phyloP scores from a whole-genome alignment of 169 alveolate species.

The Eimeria maxima region DNA sequence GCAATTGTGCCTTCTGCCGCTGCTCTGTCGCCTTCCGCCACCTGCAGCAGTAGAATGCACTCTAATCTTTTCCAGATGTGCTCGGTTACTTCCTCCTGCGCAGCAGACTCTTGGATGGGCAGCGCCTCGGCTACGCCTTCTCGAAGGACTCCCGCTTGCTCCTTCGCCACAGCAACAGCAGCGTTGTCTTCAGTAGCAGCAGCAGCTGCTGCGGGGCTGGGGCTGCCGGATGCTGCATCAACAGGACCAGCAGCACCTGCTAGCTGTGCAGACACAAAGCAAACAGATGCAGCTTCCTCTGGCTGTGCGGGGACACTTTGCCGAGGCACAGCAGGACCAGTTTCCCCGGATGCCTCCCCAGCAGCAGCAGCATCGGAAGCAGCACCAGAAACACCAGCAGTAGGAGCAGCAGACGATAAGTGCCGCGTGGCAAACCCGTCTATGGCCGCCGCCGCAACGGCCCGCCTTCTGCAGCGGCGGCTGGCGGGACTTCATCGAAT shows the following conservation, averaged over 20 bases:
- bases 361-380: neutral
- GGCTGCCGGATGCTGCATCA: conserved; percentile 1
- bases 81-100: neutral
- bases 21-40: conserved; percentile 1
- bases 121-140: neutral
- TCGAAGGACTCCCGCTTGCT: neutral
- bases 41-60: conserved; percentile 18
- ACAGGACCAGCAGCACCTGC: neutral
- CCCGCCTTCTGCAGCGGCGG: conserved; percentile 18
- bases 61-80: neutral
- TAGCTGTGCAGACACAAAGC: neutral
- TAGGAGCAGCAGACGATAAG: neutral
- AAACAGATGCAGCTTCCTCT: neutral
- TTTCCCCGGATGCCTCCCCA: neutral
- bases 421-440: neutral
- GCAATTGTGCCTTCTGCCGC: conserved; percentile 5
- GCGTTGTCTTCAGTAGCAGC: neutral
- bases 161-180: conserved; percentile 15
- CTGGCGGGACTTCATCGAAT: conserved; percentile 27
- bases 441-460: conserved; percentile 26
- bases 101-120: neutral
- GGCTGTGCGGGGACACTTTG: neutral
- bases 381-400: neutral
- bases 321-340: neutral
- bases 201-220: neutral